These are phyloP conservation scores for Gentiana macrophylla DNA, from an alignment of 257 asterid genomes.

Conservation along the genomic window DNA sequence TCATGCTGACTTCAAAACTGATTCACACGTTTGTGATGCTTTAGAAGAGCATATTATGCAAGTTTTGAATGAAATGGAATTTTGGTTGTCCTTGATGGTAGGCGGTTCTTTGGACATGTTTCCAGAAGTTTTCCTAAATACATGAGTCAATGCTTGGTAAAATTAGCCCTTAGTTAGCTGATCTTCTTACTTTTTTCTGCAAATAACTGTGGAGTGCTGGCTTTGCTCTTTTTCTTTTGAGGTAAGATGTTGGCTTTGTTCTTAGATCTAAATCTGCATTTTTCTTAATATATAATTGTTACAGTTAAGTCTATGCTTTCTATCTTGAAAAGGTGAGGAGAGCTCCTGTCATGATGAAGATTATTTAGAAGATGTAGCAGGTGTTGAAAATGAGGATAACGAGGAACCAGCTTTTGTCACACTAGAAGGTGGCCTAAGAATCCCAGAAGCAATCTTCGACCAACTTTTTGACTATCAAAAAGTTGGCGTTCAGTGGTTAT, in stretches of 20 bases:
- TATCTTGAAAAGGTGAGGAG: constrained; percentile 38
- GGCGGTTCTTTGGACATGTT: no score
- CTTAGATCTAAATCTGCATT: background rate
- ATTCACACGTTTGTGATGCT: no score
- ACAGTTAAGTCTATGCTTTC: constrained; percentile 7
- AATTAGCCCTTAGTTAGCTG: background rate
- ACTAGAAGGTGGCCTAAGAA: constrained; percentile 87
- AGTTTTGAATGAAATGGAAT: no score
- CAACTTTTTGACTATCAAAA: constrained; percentile 89
- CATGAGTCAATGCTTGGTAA: constrained; percentile 3
- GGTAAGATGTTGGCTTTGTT: background rate
- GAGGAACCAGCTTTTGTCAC: constrained; percentile 51
- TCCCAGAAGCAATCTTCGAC: constrained; percentile 60
- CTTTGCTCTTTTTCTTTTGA: no score
- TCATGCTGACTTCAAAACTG: no score
- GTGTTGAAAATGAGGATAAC: constrained; percentile 30
- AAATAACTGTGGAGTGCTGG: background rate
- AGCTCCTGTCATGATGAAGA: constrained; percentile 46
- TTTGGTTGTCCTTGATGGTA: no score
- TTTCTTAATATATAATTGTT: background rate
- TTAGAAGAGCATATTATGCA: no score
- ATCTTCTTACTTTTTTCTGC: background rate
- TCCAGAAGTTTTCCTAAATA: no score
- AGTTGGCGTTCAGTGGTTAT: constrained; percentile 97
- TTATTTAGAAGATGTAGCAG: constrained; percentile 24